Evolutionary conservation across 2,329 filamentous ascomycete species (phyloP).

Genomic region (Xylaria sp.): DNA sequence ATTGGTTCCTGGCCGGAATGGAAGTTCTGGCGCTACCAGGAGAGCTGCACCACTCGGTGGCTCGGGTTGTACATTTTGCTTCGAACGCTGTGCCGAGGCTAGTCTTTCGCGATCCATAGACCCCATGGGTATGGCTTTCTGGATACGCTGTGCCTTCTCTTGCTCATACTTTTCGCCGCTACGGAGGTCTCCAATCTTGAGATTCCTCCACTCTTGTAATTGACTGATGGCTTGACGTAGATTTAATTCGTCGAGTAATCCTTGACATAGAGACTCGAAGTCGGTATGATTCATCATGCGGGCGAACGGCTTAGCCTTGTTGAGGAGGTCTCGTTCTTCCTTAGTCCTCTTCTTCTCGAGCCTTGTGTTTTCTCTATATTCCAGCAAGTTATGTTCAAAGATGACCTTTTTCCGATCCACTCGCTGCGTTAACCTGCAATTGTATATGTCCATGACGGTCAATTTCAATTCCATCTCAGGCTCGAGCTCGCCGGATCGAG

Average conservation of each 20-base stretch:
- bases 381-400: constrained; percentile 92
- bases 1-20: constrained; percentile 64
- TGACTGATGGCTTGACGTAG: constrained; percentile 89
- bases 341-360: constrained; percentile 95
- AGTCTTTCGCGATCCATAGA: constrained; percentile 85
- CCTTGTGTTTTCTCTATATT: constrained; percentile 91
- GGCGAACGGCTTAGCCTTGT: constrained; percentile 95
- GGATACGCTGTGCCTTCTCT: constrained; percentile 82
- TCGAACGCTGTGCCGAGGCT: constrained; percentile 75
- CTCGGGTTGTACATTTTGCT: constrained; percentile 74
- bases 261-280: constrained; percentile 86
- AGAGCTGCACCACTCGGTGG: constrained; percentile 79
- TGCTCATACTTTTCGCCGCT: constrained; percentile 92
- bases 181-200: constrained; percentile 85
- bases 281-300: constrained; percentile 96
- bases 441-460: constrained; percentile 98
- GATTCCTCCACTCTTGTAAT: constrained; percentile 90
- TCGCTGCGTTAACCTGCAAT: constrained; percentile 86
- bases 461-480: constrained; percentile 98
- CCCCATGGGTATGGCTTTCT: constrained; percentile 76
- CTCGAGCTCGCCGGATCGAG: constrained; percentile 82
- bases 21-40: constrained; percentile 82
- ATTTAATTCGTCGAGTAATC: constrained; percentile 90
- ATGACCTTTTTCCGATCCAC: constrained; percentile 96
- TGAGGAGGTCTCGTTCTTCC: constrained; percentile 89